Base-by-base conservation (phyloP, 2,329 filamentous ascomycete species). In the Chaetomium olivaceum region DNA sequence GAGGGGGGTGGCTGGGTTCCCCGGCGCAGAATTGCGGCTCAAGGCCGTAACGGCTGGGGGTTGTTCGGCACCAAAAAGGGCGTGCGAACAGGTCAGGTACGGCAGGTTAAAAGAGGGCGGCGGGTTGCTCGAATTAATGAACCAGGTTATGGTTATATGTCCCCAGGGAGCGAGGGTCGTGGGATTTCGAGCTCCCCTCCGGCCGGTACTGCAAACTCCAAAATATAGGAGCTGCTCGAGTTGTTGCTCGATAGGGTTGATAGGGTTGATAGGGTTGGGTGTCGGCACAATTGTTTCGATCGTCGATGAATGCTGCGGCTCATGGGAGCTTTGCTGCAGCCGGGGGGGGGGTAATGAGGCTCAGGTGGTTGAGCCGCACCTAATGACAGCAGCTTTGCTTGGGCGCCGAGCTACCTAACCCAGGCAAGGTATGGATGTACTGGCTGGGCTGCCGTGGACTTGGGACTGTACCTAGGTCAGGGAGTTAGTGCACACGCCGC, bases 1-100 rank as follows among this genome's bases (percentile, higher is more conserved):
- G 62, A 62, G 66, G 64, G 61, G 62, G 62, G 65, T 66, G 62
- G 67, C 59, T 62, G 58, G 62, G 62, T 23, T 57, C 27, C 56
- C 56, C 60, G 62, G 69, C 19, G 62, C 64, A 63, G 68, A 67
- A 67, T 67, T 70, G 70, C 70, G 68, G 71, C 71, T 72, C 70
- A 72, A 69, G 64, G 61, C 62, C 57, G 67, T 62, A 62, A 69
- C 62, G 67, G 66, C 64, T 63, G 48, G 60, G 66, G 61, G 64
- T 50, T 58, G 60, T 66, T 67, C 65, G 63, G 68, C 62, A 69
- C 57, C 61, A 63, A 63, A 57, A 33, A 63, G 56, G 48, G 61
- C 52, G 39, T 16, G 14, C 16, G 16, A 14, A n/a, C 3, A 52
- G 23, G 27, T 8, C 46, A 56, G 60, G 48, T 58, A 52, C 16